Conservation (phyloP, 2,329 filamentous ascomycete genomes). For the Scorias spongiosa region DNA sequence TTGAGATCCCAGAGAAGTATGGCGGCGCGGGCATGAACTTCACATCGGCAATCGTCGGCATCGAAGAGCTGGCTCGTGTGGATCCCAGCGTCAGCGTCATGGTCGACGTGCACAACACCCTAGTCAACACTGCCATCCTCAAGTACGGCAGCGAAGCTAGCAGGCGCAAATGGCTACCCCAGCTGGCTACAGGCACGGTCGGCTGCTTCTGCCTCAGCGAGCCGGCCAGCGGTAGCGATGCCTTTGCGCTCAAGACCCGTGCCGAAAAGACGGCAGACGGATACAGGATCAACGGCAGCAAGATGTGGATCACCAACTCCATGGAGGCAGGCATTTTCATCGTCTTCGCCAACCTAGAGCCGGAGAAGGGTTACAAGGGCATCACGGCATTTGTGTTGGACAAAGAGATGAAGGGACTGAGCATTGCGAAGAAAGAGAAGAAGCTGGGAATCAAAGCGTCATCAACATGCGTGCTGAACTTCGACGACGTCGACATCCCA, state of each 20-base stretch:
- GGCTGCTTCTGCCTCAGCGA: constrained; percentile 26
- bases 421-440: constrained; percentile 98
- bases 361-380: constrained; percentile 84
- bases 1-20: constrained; percentile 95
- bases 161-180: constrained; percentile 80
- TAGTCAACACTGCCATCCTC: constrained; percentile 85
- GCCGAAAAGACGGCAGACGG: constrained; percentile 70
- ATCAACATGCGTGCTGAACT: constrained; percentile 93
- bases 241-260: constrained; percentile 86
- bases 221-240: constrained; percentile 72
- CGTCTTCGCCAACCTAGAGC: constrained; percentile 92
- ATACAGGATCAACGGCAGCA: constrained; percentile 76
- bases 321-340: constrained; percentile 92
- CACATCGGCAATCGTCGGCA: constrained; percentile 85
- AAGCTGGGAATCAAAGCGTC: constrained; percentile 94
- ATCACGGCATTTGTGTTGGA: constrained; percentile 94
- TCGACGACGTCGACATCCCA: constrained; percentile 88
- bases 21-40: constrained; percentile 98
- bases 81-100: constrained; percentile 91
- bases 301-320: constrained; percentile 99
- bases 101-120: constrained; percentile 94
- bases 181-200: constrained; percentile 76
- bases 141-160: constrained; percentile 65
- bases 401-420: constrained; percentile 77
- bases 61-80: constrained; percentile 87